Base-by-base conservation (phyloP, 148 eudicot genomes). In the Polygonum maritimum region DNA sequence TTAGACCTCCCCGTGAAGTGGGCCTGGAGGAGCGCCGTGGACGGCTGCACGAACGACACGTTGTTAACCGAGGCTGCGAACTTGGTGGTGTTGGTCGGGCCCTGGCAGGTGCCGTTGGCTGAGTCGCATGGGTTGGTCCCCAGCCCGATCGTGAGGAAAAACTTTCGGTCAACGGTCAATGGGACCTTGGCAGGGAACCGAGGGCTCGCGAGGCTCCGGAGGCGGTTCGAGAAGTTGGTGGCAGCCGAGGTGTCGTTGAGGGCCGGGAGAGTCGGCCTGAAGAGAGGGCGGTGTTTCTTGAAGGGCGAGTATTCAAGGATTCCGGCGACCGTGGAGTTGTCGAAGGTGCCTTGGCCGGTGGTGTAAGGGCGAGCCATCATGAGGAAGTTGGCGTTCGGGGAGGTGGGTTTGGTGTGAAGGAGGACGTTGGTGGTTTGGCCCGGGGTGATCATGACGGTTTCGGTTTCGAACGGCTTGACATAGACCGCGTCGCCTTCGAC, bases 251-350 rank as follows among this genome's bases (percentile, higher is more conserved):
- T 88, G 79, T 88, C 94, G 69, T 86, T 85, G 35, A 86, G 82
- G 44, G 85, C 6, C 36, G 94, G 89, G 4, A 88, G 78, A 3
- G 75, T 38, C 63, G 94, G 91, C 63, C 83, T 88, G 65, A 81
- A 75, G 40, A 86, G 74, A 2, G 91, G 89, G 55, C 31, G 31
- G 31, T 88, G 87, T 0, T 85, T 88, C 73, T 86, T 86, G 12
- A 80, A 21, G 48, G 0, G 33, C 1, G 31, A 9, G 35, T 90
- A 90, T 72, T 86, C 75, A 2, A 89, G 83, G 48, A 89, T 70
- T 12, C 87, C 92, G 13, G 88, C 86, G 14, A 85, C 88, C 0
- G 90, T 85, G 74, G 92, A 79, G 79, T 89, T 89, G 77, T 89
- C 92, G 36, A 89, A 89, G 11, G 88, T 84, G 62, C 87, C 92